Evolutionary conservation across 2,329 filamentous ascomycete species (phyloP), one percentile per base, ranked within the genome.

Genomic region (Alternaria gaisen): DNA sequence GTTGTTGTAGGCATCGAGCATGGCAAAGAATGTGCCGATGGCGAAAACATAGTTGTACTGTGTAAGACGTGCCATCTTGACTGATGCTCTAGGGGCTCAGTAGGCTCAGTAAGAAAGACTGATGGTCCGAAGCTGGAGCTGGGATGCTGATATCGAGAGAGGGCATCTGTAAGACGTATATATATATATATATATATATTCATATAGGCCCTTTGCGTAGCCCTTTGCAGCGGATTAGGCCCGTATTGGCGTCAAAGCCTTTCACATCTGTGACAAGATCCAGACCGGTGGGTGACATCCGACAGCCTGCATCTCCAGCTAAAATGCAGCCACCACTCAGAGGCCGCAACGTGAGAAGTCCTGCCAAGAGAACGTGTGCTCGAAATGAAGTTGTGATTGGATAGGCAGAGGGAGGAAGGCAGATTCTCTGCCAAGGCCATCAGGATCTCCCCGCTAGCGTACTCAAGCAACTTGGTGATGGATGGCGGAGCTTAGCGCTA

Each of bases 1-100:
- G 77, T 91, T 92, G 85, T 92, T 92, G 85, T 84, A 92, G 63
- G 90, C 90, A 80, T 92, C 90, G 50, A 92, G 87, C 78, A 92
- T 79, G 81, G 90, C 90, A 84, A 92, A 92, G 71, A 89, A 81
- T 26, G 89, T 92, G 87, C 90, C 90, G 69, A 92, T 89, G 81
- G 83, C 90, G 76, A 92, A 92, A 73, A 92, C 79, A 77, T 92
- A 92, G 70, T 85, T 87, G 78, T 90, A 91, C 70, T 72, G 60
- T 34, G 65, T 68, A 20, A 72, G 69, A 54, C 65, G 67, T 30
- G 69, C 44, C 69, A 72, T 72, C 43, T 62, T 61, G 57, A 46
- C 28, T 60, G 58, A 56, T 51, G 32, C 48, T 56, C 48, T 59
- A 46, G 57, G 54, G 59, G 46, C 44, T 61, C 66, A 69, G 56